Percentiles rank a stretch among this genome's conserved stretches.
Conservation (phyloP, 2,329 filamentous ascomycete species). For the Aotearoamyces nothofagi region DNA sequence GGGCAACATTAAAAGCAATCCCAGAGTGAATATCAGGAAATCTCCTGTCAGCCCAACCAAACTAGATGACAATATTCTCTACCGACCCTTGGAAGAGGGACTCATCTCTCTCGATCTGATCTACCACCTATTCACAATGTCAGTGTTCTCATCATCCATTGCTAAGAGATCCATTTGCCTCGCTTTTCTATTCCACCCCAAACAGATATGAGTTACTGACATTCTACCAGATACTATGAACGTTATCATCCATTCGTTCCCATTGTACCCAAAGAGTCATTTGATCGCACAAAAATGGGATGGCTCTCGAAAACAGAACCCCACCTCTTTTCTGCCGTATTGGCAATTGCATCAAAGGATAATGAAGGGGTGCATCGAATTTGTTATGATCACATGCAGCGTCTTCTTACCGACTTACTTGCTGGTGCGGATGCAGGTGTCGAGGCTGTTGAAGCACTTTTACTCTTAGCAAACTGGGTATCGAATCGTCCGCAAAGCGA, state of each 20-base stretch:
- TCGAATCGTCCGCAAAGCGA: constrained; percentile 16
- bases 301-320: constrained; percentile 40
- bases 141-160: too few species aligned
- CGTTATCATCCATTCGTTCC: constrained; percentile 56
- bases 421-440: constrained; percentile 52
- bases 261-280: constrained; percentile 37
- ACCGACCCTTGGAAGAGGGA: constrained; percentile 15
- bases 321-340: constrained; percentile 52
- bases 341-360: constrained; percentile 59
- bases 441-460: constrained; percentile 54
- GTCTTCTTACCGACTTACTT: constrained; percentile 48
- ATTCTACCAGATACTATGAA: constrained; percentile 12
- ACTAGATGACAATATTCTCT: constrained; percentile 12
- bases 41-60: constrained; percentile 5
- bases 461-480: constrained; percentile 58
- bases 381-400: constrained; percentile 56
- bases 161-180: not conserved
- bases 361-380: constrained; percentile 47
- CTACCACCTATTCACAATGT: constrained; percentile 15
- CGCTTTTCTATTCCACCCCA: not conserved
- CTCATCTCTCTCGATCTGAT: constrained; percentile 13
- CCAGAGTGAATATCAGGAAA: not conserved
- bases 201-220: too few species aligned
- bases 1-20: not conserved
- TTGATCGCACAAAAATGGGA: constrained; percentile 35